A percentile compares a stretch with the other conserved stretches of the same genome.
Conservation (phyloP, 179 eudicot genomes). For the Drosera spatulata region DNA sequence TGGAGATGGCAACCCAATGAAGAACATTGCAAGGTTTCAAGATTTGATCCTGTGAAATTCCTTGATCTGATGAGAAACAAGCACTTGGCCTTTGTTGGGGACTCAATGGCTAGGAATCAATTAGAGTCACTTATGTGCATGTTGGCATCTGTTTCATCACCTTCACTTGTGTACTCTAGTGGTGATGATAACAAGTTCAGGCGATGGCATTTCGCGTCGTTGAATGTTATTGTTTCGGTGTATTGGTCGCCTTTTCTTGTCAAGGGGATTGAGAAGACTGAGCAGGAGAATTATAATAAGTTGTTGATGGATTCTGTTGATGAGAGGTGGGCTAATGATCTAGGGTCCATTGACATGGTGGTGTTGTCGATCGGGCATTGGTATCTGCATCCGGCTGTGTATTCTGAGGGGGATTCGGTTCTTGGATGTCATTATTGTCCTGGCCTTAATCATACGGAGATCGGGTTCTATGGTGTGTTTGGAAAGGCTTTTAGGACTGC, state of each 20-base stretch:
- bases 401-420: conserved; percentile 27
- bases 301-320: conserved; percentile 56
- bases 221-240: conserved; percentile 49
- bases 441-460: conserved; percentile 41
- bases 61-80: conserved; percentile 39
- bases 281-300: conserved; percentile 29
- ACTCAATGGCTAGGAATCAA: conserved; percentile 91
- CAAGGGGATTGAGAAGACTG: conserved; percentile 64
- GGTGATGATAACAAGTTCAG: conserved; percentile 80
- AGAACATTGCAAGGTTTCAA: conserved; percentile 47
- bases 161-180: conserved; percentile 32
- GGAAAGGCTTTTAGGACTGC: conserved; percentile 70
- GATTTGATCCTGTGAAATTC: conserved; percentile 62
- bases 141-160: conserved; percentile 45
- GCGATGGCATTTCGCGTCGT: conserved; percentile 64
- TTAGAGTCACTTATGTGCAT: conserved; percentile 73
- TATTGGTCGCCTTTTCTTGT: conserved; percentile 98
- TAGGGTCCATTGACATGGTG: conserved; percentile 55
- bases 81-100: conserved; percentile 91
- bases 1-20: conserved; percentile 74
- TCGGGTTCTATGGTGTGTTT: conserved; percentile 57
- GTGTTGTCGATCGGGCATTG: conserved; percentile 87
- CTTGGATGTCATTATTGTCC: conserved; percentile 61
- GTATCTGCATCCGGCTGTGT: conserved; percentile 76
- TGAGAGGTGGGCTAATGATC: conserved; percentile 67